Base-by-base conservation (phyloP, 2,329 filamentous ascomycete species). In the Xylariaceae sp. region DNA sequence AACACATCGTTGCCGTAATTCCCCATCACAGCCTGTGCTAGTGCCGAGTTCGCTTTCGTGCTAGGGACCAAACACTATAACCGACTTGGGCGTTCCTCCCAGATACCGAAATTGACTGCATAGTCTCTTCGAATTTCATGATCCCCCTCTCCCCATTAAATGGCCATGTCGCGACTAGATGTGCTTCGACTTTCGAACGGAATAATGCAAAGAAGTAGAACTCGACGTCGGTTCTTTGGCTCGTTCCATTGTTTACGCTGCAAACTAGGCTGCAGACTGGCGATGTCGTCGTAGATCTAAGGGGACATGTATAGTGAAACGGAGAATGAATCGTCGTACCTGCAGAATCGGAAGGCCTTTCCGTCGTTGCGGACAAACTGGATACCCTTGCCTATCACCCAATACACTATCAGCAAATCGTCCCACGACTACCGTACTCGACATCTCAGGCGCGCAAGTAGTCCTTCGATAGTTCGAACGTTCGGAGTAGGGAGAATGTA, bases 331-430 rank as follows among this genome's bases (percentile, higher is more conserved):
- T 54, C 56, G 53, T 59, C 56, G 55, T 59, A 65, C 62, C 60
- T 61, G 58, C 64, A 65, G 47, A 65, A 65, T 9, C 63, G 52
- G 44, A 65, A 65, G 8, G 61, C 59, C 44, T 64, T 65, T 41
- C 61, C 63, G 37, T 65, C 63, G 18, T 65, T 65, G 51, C 63
- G 51, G 8, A 65, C 63, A 15, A 65, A 65, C 41, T 61, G 58
- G 54, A 64, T 64, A 44, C 62, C 62, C 58, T 64, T 62, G 48
- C 60, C 60, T 64, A 35, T 50, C 35, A 30, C 5, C 8, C 3
- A 13, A 41, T 9, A 51, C 10, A 39, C 11, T 4, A 37, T 64
- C 13, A 64, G 55, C 50, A 53, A 5, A 41, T 51, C 15, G 8
- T 45, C 55, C 54, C 18, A 56, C 4, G 11, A 10, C n/a, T 11